phyloP scores from a whole-genome alignment of 805 yeast species.

The Danielia reshetovae region DNA sequence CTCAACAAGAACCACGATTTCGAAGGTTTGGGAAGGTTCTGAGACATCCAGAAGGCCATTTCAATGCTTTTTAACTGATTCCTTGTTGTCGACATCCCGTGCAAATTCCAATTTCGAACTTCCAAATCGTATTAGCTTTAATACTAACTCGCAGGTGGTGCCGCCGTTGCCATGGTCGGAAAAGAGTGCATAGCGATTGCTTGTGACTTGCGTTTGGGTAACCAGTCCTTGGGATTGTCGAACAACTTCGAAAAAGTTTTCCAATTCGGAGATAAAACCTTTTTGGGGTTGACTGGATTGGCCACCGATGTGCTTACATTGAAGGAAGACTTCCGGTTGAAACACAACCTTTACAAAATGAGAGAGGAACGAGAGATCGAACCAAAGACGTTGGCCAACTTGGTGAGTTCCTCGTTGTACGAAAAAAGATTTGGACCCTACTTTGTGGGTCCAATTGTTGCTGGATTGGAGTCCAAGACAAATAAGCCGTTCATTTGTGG shows the following conservation, averaged over 20 bases:
- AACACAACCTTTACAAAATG: constrained; percentile 83
- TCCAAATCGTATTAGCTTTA: too few species aligned
- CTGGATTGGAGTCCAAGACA: constrained; percentile 83
- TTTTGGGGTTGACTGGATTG: constrained; percentile 89
- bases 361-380: constrained; percentile 90
- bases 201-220: constrained; percentile 89
- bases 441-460: constrained; percentile 94
- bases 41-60: too few species aligned
- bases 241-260: constrained; percentile 92
- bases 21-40: too few species aligned
- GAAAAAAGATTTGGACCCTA: constrained; percentile 94
- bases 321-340: constrained; percentile 73
- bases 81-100: too few species aligned
- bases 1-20: too few species aligned
- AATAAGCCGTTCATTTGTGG: constrained; percentile 90
- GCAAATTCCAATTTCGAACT: too few species aligned
- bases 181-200: constrained; percentile 98
- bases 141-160: constrained; percentile 59
- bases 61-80: too few species aligned
- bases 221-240: constrained; percentile 87
- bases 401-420: constrained; percentile 85
- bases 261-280: constrained; percentile 73
- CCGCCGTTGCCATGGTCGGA: constrained; percentile 98
- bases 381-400: constrained; percentile 89
- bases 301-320: constrained; percentile 92